These are phyloP conservation scores for Gaeumannomyces tritici DNA, from an alignment of 2,329 filamentous ascomycete species.

Conservation along the genomic window DNA sequence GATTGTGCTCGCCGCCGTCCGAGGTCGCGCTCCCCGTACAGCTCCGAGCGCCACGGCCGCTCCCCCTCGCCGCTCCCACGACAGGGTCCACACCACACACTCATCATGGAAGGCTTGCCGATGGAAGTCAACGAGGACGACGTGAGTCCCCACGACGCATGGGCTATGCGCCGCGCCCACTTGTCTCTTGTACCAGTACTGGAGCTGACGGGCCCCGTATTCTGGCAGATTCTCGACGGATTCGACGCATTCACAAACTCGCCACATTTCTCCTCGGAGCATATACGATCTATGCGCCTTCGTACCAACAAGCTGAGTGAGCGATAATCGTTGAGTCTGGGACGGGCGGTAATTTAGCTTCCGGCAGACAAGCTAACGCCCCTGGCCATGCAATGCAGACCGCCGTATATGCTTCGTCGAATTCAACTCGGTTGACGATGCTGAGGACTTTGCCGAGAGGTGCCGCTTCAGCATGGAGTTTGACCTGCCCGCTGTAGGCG, in stretches of 20 bases:
- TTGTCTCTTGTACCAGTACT: too few species aligned
- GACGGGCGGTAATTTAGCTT: too few species aligned
- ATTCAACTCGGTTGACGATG: slow-evolving; percentile 27
- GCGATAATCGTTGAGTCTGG: not conserved
- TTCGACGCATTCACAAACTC: slow-evolving; percentile 9
- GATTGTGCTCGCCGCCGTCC: not conserved
- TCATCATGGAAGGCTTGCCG: slow-evolving; percentile 46
- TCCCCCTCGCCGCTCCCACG: slow-evolving; percentile 7
- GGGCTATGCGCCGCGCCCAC: too few species aligned
- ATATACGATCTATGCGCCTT: slow-evolving; percentile 9
- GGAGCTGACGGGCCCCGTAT: too few species aligned
- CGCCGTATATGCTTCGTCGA: slow-evolving; percentile 28
- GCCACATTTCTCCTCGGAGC: slow-evolving; percentile 9
- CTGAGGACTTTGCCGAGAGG: slow-evolving; percentile 26
- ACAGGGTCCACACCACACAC: slow-evolving; percentile 14
- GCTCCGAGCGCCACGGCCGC: slow-evolving; percentile 2
- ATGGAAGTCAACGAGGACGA: slow-evolving; percentile 37
- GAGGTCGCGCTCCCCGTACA: not conserved
- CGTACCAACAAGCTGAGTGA: slow-evolving; percentile 9
- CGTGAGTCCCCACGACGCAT: slow-evolving; percentile 26
- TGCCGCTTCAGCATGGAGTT: slow-evolving; percentile 26
- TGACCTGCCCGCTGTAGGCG: slow-evolving; percentile 18
- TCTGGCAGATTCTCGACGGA: slow-evolving; percentile 8
- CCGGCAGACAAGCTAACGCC: not conserved
- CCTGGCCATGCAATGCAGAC: slow-evolving; percentile 9